Evolutionary conservation across 306 rosid genomes (phyloP), one percentile per base, ranked within the genome.

Genomic region (Oxytropis ochrocephala): DNA sequence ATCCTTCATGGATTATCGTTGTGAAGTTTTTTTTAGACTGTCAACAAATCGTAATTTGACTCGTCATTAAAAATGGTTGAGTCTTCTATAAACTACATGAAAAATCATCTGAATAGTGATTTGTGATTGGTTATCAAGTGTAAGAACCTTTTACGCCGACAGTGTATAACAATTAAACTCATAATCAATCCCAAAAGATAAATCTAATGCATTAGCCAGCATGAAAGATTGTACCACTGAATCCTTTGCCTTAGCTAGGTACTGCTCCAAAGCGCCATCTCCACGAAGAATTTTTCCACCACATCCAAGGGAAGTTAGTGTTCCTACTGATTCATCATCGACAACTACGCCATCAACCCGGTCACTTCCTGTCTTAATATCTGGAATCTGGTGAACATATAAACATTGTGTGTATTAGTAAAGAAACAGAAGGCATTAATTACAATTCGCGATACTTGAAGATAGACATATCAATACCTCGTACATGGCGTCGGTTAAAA

Each of bases 401-500:
- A 44, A 74, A 75, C 69, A 70, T 62, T 14, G 11, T 16, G 3
- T 33, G 6, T 49, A 43, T 72, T 36, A 75, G 64, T 69, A 33
- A 21, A 7, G 30, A 51, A 69, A 41, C 43, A 14, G 3, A 0
- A 47, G 30, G 5, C 38, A 27, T 35, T 57, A 55, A 38, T 32
- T 38, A 33, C 49, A 42, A 32, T 49, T 35, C 62, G 33, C 32
- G 56, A 64, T 11, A 42, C 67, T 13, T 63, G 38, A 52, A 11
- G 61, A 53, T 60, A 67, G 51, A 27, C 18, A 32, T 13, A 18
- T 69, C 33, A 73, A 53, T 79, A 90, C 98, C 96, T 93, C 98
- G 65, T 75, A 93, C 98, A 93, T 93, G 61, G 97, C 87, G 62
- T 93, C 97, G 5, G 97, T 90, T 73, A 93, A 87, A 77, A 85